Evolutionary conservation across 345 rosid species (phyloP), one percentile per base, ranked within the genome.

Genomic region (Sisymbrium irio): DNA sequence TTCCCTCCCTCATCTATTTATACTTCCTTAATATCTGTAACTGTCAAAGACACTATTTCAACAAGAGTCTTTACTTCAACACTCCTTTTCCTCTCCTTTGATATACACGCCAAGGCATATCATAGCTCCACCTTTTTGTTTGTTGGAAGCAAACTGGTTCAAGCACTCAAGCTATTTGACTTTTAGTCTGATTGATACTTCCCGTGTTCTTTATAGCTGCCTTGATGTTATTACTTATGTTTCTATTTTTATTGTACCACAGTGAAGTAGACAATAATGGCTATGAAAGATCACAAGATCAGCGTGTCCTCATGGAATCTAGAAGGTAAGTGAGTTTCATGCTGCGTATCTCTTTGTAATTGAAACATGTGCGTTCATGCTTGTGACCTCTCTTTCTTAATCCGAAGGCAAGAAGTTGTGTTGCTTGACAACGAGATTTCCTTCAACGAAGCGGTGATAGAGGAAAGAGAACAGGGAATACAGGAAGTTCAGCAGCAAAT

Each of bases 381-480:
- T 32, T 41, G 44, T 69, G 27, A 30, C 49, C 30, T 66, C 40
- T 60, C 65, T 33, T 56, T 75, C 53, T 63, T 79, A 12, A 50
- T 44, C 30, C 80, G 69, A 81, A 91, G 97, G 77, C 97, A 91
- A 77, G 92, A 94, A 79, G 88, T 89, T 49, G 18, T 94, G 62
- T 78, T 89, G 32, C 79, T 88, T 81, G 97, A 91, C 79, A 94
- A 94, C 72, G 98, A 94, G 82, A 88, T 91, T 30, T 81, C 84
- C 54, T 94, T 94, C 80, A 87, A 94, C 56, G 97, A 92, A 76
- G 97, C 98, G 10, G 67, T 89, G 45, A 89, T 94, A 56, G 97
- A 94, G 62, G 98, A 89, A 85, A 84, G 97, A 74, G 97, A 94
- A 57, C 96, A 87, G 20, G 97, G 98, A 70, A 89, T 91, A 72